Base-by-base conservation (phyloP, 768 basidiomycete species). In the Trametopsis cervina region DNA sequence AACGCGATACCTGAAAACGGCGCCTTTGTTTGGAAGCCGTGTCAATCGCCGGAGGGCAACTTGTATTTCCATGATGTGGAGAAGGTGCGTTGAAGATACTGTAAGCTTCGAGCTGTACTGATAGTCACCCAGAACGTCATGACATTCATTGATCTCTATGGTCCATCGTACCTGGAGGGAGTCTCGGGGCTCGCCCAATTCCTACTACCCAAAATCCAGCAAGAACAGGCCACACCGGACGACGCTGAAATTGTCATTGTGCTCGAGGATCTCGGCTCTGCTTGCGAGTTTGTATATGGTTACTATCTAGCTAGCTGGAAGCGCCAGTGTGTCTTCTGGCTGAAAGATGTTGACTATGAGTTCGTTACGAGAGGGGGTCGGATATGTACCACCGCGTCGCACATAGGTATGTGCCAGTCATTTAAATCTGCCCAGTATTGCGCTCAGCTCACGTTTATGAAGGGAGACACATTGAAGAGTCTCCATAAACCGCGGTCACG, bases 261-360 rank as follows among this genome's bases (percentile, higher is more conserved):
- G 22, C 12, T 47, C 9, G 10, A 9, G 20, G 42, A 45, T 21
- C 35, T 29, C n/a, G 23, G 7, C 7, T 33, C 3, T 29, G 26
- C 18, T 20, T 35, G n/a, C 0, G 44, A 46, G 36, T 7, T 1
- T 1, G 22, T 18, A 2, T 40, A 44, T 7, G 42, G 12, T 15
- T 57, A 57, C 20, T 57, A 57, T 23, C 38, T 52, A 11, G 50
- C 41, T n/a, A 52, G 41, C 26, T 36, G 20, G 46, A 4, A 36
- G 1, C 29, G 20, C 1, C 40, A 45, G 20, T 37, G 43, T 18
- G 38, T 57, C 2, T 52, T 54, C 38, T 57, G 56, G 56, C 25
- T 57, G 17, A 48, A 57, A 11, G 41, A 50, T 33, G 53, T 57
- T 3, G 43, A 47, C n/a, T 36, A 24, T 0, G n/a, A 38, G 2